phyloP scores from a whole-genome alignment of 129 eudicot genomes.

The Sambucus nigra region DNA sequence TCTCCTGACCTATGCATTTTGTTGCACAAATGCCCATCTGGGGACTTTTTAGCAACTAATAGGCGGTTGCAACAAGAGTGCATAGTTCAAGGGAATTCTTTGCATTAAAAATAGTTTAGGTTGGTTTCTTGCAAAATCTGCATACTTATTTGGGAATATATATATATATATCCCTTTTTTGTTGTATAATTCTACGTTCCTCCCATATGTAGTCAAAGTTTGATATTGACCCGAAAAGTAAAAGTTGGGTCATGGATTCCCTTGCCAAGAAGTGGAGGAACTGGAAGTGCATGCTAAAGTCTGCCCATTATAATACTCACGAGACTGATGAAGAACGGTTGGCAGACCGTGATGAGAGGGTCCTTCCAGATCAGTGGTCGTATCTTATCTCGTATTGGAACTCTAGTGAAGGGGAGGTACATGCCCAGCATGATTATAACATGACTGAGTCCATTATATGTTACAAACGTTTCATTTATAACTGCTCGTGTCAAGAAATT shows the following conservation, averaged over 20 bases:
- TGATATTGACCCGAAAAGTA: slow-evolving; percentile 36
- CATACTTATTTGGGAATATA: too few relatives aligned
- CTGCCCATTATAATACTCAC: slow-evolving; percentile 35
- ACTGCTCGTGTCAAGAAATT: neutral
- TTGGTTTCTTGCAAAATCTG: neutral
- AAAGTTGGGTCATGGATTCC: slow-evolving; percentile 48
- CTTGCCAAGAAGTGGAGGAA: slow-evolving; percentile 46
- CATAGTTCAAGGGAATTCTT: too few relatives aligned
- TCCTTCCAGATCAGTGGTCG: slow-evolving; percentile 54
- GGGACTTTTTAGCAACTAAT: too few relatives aligned
- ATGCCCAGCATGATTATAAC: neutral
- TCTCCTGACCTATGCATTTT: too few relatives aligned
- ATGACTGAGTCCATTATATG: neutral
- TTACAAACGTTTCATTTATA: neutral
- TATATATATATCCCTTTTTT: too few relatives aligned
- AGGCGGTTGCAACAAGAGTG: too few relatives aligned
- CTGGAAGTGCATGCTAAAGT: slow-evolving; percentile 38
- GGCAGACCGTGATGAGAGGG: slow-evolving; percentile 50
- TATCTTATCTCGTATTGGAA: slow-evolving; percentile 43
- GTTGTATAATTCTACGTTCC: neutral
- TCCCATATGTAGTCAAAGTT: slow-evolving; percentile 31
- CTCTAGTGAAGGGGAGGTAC: slow-evolving; percentile 38
- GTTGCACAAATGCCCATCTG: too few relatives aligned
- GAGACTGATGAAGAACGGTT: slow-evolving; percentile 42
- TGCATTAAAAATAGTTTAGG: neutral